phyloP scores from a whole-genome alignment of 169 alveolate genomes.

The Plasmodium coatneyi region DNA sequence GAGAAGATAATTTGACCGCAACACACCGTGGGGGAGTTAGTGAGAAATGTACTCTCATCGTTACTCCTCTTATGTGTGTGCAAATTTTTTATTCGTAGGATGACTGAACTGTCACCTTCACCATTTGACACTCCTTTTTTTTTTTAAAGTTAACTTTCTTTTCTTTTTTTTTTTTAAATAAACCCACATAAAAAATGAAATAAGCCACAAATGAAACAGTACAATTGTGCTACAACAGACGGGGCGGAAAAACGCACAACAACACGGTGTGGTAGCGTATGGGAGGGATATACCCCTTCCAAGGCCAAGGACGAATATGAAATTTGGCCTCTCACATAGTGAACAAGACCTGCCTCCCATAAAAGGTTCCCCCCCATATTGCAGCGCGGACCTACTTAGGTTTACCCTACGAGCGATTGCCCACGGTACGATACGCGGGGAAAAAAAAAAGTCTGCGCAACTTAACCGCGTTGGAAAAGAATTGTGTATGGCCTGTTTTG shows the following conservation, averaged over 20 bases:
- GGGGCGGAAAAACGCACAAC: neutral
- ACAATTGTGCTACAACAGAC: neutral
- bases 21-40: neutral
- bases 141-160: neutral
- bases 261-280: neutral
- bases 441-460: neutral
- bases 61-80: neutral
- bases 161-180: neutral
- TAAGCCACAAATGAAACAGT: neutral
- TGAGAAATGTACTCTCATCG: neutral
- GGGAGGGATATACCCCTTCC: neutral
- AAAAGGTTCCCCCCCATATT: neutral
- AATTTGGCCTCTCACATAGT: neutral
- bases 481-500: neutral
- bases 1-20: constrained; percentile 50
- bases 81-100: neutral
- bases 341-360: neutral
- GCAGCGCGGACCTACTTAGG: neutral
- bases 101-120: neutral
- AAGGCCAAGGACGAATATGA: neutral
- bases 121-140: neutral
- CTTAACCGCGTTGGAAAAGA: neutral
- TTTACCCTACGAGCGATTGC: neutral
- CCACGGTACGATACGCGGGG: neutral
- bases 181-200: neutral